Evolutionary conservation across 257 asterid genomes (phyloP).

Genomic region (Solanum peruvianum): DNA sequence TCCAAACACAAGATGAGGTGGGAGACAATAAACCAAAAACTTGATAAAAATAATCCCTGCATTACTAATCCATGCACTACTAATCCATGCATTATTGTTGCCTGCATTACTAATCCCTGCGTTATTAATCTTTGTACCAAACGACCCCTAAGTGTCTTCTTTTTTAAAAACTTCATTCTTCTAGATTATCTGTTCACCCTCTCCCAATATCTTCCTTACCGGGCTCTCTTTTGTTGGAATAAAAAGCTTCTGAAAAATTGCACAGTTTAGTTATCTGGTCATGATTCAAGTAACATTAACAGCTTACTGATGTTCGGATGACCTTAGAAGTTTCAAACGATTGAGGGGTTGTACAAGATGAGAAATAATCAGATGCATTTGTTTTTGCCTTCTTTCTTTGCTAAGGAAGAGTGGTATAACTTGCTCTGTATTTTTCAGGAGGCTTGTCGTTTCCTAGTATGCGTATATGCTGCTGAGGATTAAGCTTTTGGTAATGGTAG

Average conservation of each 20-base stretch:
- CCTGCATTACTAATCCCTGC: too few species aligned
- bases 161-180: background rate
- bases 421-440: background rate
- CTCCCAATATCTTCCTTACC: background rate
- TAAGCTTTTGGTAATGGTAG: background rate
- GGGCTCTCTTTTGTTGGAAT: background rate
- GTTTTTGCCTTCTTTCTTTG: background rate
- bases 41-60: too few species aligned
- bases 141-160: too few species aligned
- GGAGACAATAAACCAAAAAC: too few species aligned
- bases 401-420: background rate
- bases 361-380: background rate
- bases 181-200: background rate
- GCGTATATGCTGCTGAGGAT: background rate
- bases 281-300: background rate
- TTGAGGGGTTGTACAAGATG: background rate
- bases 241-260: background rate
- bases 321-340: background rate
- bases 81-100: too few species aligned
- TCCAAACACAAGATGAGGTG: too few species aligned
- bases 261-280: background rate
- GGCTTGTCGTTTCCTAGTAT: background rate
- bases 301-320: background rate
- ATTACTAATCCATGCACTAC: too few species aligned
- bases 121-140: too few species aligned